Percentiles rank a stretch among this genome's conserved stretches.
phyloP scores from a whole-genome alignment of 208 protist species.

The Cochliopodium minus region DNA sequence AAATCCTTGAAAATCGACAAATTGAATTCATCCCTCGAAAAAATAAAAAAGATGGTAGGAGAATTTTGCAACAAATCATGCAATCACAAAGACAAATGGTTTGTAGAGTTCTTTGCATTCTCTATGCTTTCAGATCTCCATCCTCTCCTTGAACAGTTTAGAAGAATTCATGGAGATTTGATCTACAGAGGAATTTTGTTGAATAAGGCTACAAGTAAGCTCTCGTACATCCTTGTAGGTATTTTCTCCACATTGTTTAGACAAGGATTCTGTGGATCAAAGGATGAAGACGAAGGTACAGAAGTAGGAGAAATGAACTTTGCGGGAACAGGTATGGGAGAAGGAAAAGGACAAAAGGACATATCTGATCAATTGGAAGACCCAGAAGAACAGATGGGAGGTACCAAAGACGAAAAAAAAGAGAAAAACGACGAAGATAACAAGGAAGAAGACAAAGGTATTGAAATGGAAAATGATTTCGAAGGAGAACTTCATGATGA shows the following conservation, averaged over 20 bases:
- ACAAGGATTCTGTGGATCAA: conserved; percentile 77
- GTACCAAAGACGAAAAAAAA: conserved; percentile 43
- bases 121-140: no score
- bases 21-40: no score
- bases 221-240: conserved; percentile 54
- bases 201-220: conserved; percentile 36
- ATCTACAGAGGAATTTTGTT: no score
- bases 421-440: neutral
- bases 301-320: conserved; percentile 41
- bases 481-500: conserved; percentile 46
- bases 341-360: conserved; percentile 92
- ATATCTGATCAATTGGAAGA: conserved; percentile 90
- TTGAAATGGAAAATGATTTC: conserved; percentile 52
- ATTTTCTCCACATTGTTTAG: conserved; percentile 65
- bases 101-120: no score
- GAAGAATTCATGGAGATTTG: no score
- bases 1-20: no score
- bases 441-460: conserved; percentile 27
- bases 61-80: no score
- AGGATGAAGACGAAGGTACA: conserved; percentile 31
- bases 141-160: no score
- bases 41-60: no score
- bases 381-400: conserved; percentile 78
- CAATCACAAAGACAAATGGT: no score
- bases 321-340: conserved; percentile 91